These are phyloP conservation scores for Verbascum thapsus DNA, from an alignment of 257 asterid species.

Conservation along the genomic window DNA sequence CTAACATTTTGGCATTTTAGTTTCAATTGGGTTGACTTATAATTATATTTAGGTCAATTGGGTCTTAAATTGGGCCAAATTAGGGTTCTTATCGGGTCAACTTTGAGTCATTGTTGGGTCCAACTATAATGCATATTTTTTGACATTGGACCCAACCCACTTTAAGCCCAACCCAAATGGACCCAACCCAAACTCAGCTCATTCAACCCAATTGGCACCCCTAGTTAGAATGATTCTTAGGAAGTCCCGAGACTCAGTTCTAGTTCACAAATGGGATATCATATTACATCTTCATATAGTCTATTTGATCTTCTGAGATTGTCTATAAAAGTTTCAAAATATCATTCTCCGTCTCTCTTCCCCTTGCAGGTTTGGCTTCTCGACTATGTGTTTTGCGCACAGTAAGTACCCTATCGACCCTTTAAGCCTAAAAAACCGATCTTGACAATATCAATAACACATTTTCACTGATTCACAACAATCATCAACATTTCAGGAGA, in stretches of 20 bases:
- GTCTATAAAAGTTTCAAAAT: neutral
- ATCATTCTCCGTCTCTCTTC: slow-evolving; percentile 25
- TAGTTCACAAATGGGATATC: neutral
- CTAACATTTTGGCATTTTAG: too few relatives aligned
- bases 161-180: too few relatives aligned
- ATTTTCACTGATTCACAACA: slow-evolving; percentile 11
- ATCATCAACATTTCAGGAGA: slow-evolving; percentile 53
- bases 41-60: too few relatives aligned
- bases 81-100: too few relatives aligned
- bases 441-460: neutral
- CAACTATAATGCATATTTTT: too few relatives aligned
- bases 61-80: too few relatives aligned
- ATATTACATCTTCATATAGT: neutral
- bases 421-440: neutral
- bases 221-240: neutral
- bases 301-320: slow-evolving; percentile 2
- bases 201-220: too few relatives aligned
- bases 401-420: slow-evolving; percentile 48
- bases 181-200: too few relatives aligned
- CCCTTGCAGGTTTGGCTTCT: slow-evolving; percentile 84
- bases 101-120: too few relatives aligned
- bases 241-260: too few relatives aligned
- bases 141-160: too few relatives aligned
- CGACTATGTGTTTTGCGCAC: slow-evolving; percentile 75
- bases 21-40: too few relatives aligned